These are phyloP conservation scores for Lipomyces yamadae DNA, from an alignment of 805 yeast genomes.

Conservation along the genomic window DNA sequence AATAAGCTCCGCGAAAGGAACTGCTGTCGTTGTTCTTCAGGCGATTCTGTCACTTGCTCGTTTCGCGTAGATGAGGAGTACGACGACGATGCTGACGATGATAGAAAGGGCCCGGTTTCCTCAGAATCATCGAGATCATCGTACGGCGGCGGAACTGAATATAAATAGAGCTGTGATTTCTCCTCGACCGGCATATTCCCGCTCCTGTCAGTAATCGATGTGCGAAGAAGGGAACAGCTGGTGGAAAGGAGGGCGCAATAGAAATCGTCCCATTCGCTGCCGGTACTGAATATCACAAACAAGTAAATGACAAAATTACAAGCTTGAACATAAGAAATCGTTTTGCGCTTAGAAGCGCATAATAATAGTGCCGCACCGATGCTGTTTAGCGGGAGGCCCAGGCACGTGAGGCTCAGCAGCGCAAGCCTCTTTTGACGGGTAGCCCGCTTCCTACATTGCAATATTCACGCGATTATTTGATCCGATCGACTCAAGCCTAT, in stretches of 20 bases:
- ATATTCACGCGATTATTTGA: no score
- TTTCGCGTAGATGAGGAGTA: slow-evolving; percentile 1
- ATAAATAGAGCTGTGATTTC: slow-evolving; percentile 29
- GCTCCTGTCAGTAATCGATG: neutral
- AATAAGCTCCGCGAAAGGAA: slow-evolving; percentile 25
- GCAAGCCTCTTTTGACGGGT: no score
- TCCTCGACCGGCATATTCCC: slow-evolving; percentile 28
- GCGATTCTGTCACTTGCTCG: slow-evolving; percentile 15
- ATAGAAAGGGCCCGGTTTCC: slow-evolving; percentile 17
- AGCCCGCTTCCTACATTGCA: no score
- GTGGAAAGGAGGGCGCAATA: neutral
- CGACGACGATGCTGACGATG: slow-evolving; percentile 18
- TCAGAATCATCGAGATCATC: slow-evolving; percentile 27
- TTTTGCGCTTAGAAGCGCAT: neutral
- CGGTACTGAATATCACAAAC: neutral
- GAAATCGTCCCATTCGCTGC: neutral
- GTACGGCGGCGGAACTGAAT: slow-evolving; percentile 38
- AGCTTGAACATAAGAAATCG: neutral
- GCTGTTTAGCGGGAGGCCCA: no score
- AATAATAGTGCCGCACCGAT: no score
- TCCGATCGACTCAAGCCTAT: no score
- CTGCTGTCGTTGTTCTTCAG: slow-evolving; percentile 31
- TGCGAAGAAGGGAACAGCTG: neutral
- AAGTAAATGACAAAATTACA: neutral
- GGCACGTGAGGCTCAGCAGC: no score